phyloP scores from a whole-genome alignment of 1,284 basidiomycete species.

The Phenoliferia sp. region DNA sequence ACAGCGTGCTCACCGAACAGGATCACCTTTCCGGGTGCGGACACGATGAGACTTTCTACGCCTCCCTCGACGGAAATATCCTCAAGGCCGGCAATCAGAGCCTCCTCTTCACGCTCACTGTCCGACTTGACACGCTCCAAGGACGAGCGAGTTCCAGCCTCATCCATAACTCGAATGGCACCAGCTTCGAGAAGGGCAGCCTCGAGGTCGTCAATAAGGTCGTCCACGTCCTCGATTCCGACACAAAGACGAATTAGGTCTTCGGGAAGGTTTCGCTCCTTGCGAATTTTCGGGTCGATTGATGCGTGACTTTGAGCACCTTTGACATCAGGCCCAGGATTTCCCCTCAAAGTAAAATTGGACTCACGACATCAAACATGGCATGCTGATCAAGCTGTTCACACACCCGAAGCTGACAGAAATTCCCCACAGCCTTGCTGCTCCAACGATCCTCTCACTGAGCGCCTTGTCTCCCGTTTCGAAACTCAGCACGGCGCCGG shows the following conservation, averaged over 20 bases:
- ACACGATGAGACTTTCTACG: conserved; percentile 61
- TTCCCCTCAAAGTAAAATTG: not conserved
- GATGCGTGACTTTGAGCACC: conserved; percentile 78
- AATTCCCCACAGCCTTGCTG: conserved; percentile 92
- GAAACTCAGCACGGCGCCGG: conserved; percentile 92
- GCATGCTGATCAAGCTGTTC: conserved; percentile 98
- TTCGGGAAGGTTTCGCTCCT: conserved; percentile 90
- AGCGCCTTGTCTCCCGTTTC: conserved; percentile 86
- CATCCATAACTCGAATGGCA: conserved; percentile 57
- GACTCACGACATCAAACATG: conserved; percentile 96
- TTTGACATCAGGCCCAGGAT: not conserved
- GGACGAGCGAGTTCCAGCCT: conserved; percentile 31
- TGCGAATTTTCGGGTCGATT: conserved; percentile 87
- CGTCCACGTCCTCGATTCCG: conserved; percentile 91
- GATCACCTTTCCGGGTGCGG: conserved; percentile 96
- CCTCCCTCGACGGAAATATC: conserved; percentile 31
- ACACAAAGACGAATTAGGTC: conserved; percentile 97
- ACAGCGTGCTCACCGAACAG: conserved; percentile 99
- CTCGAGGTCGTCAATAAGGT: conserved; percentile 92
- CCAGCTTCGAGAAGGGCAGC: conserved; percentile 86
- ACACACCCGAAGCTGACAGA: conserved; percentile 97
- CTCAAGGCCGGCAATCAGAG: not conserved
- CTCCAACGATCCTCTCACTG: conserved; percentile 88
- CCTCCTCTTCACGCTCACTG: conserved; percentile 5
- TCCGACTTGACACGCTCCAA: conserved; percentile 28